Evolutionary conservation across 2,329 filamentous ascomycete genomes (phyloP).

Genomic region (Cordyceps javanica): DNA sequence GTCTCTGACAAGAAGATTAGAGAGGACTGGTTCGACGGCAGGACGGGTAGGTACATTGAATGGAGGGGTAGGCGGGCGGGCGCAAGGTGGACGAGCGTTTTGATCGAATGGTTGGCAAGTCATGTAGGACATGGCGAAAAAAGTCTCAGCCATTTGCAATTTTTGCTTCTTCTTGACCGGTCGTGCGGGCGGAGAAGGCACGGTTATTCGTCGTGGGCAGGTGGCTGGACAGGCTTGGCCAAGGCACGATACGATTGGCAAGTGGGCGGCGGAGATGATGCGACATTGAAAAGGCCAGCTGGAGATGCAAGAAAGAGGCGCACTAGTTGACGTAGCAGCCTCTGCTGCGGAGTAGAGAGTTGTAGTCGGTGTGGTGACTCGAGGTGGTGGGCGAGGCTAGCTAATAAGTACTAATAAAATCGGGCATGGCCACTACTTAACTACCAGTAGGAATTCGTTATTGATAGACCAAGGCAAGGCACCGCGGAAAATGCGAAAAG

Average conservation of each 20-base stretch:
- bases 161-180: conserved; percentile 6
- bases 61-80: background rate
- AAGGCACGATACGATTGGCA: conserved; percentile 2
- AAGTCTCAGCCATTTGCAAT: conserved; percentile 8
- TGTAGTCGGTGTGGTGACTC: background rate
- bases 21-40: background rate
- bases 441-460: too few species aligned
- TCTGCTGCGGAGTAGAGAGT: background rate
- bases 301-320: background rate
- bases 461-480: conserved; percentile 8
- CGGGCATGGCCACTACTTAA: conserved; percentile 1
- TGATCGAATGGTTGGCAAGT: background rate
- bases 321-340: conserved; percentile 10
- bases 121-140: background rate
- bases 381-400: conserved; percentile 8
- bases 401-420: too few species aligned
- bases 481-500: background rate
- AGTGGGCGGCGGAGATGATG: background rate
- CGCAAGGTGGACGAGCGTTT: background rate
- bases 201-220: background rate
- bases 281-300: background rate
- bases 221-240: conserved; percentile 1
- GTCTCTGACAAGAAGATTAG: background rate
- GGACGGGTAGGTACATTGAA: background rate
- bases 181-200: background rate